Base-by-base conservation (phyloP, 805 yeast species). In the Candida sphagnicola region DNA sequence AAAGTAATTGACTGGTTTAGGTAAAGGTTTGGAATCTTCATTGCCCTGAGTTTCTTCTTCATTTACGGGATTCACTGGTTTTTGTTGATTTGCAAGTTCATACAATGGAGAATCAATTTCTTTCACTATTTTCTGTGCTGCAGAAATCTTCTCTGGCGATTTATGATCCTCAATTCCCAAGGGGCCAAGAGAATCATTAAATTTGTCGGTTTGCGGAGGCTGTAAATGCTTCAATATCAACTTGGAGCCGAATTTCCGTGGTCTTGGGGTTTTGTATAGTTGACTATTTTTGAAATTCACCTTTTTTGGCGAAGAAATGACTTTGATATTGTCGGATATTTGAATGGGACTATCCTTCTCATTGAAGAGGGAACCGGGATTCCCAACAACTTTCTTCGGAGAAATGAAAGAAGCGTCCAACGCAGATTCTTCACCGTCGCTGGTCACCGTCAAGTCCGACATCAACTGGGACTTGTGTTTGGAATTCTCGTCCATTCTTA, bases 81-180 rank as follows among this genome's bases (percentile, higher is more conserved):
- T 28, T 14, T 40, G 18, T 14, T 17, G n/a, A 19, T 30, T 18
- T 16, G 35, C 33, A 18, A 77, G 54, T 15, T 75, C 65, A 42
- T 77, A 80, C 33, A 79, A 59, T 3, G 85, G 85, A 4, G 72
- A 74, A 25, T 80, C 75, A 0, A 74, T 68, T 21, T 72, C 75
- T 44, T 69, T 62, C 4, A 65, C 55, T 23, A 77, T 44, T 16
- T 53, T 42, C 2, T 67, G 71, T 10, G 49, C 56, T 10, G 48
- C 37, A 26, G 42, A 46, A 3, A 55, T 41, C 18, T 49, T 53
- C 14, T 51, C 41, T 2, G 62, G 43, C 4, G 45, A 31, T 23
- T 37, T 42, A 3, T 47, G 43, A 21, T 39, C 43, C 6, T 29
- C 38, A 15, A 39, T 26, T 28, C 62, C 60, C 34, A 56, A 48